A percentile compares a stretch with the other conserved stretches of the same genome.
Evolutionary conservation across 176 grass and related monocot species (phyloP).

Genomic region (Oryza brachyantha): DNA sequence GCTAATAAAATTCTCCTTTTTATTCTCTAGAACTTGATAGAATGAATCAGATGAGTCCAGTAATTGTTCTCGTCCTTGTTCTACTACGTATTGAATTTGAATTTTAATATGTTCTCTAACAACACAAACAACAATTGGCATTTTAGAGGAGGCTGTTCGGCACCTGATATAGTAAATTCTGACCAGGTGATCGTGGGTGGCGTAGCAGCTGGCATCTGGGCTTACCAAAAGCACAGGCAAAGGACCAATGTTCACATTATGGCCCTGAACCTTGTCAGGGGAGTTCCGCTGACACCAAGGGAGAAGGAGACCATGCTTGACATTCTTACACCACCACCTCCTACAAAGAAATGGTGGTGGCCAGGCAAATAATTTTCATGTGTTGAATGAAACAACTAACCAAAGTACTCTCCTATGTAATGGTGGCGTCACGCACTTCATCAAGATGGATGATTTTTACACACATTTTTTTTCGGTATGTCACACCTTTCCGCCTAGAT

Average conservation of each 20-base stretch:
- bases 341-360: constrained; percentile 45
- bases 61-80: neutral
- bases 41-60: neutral
- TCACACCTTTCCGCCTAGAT: neutral
- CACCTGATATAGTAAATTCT: neutral
- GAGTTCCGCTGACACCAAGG: constrained; percentile 74
- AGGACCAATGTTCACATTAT: constrained; percentile 89
- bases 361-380: constrained; percentile 31
- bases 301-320: constrained; percentile 88
- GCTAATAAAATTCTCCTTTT: neutral
- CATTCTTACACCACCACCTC: constrained; percentile 65
- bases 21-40: neutral
- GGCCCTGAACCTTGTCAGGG: constrained; percentile 81
- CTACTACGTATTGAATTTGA: neutral
- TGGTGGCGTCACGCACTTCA: neutral
- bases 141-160: neutral
- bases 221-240: constrained; percentile 75
- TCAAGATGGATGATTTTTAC: neutral
- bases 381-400: neutral
- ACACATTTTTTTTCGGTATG: neutral
- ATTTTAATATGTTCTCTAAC: neutral
- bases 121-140: neutral
- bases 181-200: constrained; percentile 72
- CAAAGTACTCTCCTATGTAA: neutral
- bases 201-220: constrained; percentile 64